Percentiles rank a stretch among this genome's conserved stretches.
Conservation (phyloP, 306 rosid species). For the Pyrus communis region DNA sequence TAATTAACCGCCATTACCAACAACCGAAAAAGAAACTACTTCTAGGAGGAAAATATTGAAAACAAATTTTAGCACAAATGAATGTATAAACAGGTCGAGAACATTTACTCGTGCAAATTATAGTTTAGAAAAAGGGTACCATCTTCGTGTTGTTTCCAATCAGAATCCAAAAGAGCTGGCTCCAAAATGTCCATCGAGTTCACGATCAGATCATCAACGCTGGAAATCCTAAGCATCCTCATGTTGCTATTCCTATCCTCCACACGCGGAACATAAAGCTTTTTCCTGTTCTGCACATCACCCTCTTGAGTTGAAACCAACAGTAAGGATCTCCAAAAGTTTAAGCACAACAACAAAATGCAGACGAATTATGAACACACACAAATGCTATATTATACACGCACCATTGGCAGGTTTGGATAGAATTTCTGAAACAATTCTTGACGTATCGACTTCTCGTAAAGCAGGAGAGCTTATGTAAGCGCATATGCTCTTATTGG, state of each 20-base stretch:
- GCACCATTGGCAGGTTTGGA: constrained; percentile 37
- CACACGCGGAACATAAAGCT: constrained; percentile 74
- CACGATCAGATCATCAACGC: constrained; percentile 72
- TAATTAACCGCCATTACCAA: neutral
- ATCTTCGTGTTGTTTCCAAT: constrained; percentile 74
- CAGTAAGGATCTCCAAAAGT: neutral
- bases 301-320: constrained; percentile 16
- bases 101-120: neutral
- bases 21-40: neutral
- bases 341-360: neutral
- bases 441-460: constrained; percentile 73
- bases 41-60: neutral
- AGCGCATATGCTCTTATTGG: constrained; percentile 56
- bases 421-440: constrained; percentile 43
- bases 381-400: neutral
- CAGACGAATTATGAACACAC: neutral
- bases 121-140: constrained; percentile 30
- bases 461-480: constrained; percentile 72
- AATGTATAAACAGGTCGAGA: neutral
- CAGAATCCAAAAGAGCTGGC: constrained; percentile 61
- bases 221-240: constrained; percentile 72
- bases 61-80: neutral
- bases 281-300: constrained; percentile 31
- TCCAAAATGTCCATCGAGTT: constrained; percentile 82
- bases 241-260: constrained; percentile 85